phyloP scores from a whole-genome alignment of 2,329 filamentous ascomycete species.

The Cladobotryum mycophilum region DNA sequence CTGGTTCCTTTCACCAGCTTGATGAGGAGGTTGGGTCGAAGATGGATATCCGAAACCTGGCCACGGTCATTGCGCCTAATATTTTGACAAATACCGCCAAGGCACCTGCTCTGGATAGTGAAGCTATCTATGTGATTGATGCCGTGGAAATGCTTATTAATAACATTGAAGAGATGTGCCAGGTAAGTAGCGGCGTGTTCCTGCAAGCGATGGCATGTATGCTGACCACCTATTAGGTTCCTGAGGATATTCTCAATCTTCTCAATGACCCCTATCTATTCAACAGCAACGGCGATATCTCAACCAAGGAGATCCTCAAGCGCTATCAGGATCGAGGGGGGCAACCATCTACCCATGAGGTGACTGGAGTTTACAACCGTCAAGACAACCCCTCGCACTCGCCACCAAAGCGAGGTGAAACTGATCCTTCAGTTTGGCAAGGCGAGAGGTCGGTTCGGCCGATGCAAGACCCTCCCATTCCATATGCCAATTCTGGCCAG shows the following conservation, averaged over 20 bases:
- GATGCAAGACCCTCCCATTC: constrained; percentile 53
- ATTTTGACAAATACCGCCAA: constrained; percentile 71
- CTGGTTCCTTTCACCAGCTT: constrained; percentile 91
- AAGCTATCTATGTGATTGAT: constrained; percentile 89
- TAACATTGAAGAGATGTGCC: constrained; percentile 92
- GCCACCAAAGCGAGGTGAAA: constrained; percentile 64
- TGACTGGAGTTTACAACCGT: constrained; percentile 50
- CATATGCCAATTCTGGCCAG: constrained; percentile 32
- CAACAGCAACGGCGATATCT: constrained; percentile 76
- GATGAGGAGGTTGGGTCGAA: constrained; percentile 96
- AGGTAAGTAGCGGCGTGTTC: constrained; percentile 55
- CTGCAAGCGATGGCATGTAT: background rate
- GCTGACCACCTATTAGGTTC: constrained; percentile 56
- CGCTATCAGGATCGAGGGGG: constrained; percentile 75
- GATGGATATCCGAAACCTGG: constrained; percentile 97
- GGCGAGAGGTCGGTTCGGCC: constrained; percentile 80
- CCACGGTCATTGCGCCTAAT: constrained; percentile 95
- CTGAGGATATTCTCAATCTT: constrained; percentile 81
- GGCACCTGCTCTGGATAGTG: constrained; percentile 65
- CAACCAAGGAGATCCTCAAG: constrained; percentile 94
- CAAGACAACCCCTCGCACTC: constrained; percentile 52
- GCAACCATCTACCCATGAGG: constrained; percentile 54
- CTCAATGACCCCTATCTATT: constrained; percentile 79
- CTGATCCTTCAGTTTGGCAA: constrained; percentile 78
- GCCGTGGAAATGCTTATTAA: constrained; percentile 87